These are phyloP conservation scores for Rhodotorula toruloides DNA, from an alignment of 768 basidiomycete genomes.

Conservation along the genomic window DNA sequence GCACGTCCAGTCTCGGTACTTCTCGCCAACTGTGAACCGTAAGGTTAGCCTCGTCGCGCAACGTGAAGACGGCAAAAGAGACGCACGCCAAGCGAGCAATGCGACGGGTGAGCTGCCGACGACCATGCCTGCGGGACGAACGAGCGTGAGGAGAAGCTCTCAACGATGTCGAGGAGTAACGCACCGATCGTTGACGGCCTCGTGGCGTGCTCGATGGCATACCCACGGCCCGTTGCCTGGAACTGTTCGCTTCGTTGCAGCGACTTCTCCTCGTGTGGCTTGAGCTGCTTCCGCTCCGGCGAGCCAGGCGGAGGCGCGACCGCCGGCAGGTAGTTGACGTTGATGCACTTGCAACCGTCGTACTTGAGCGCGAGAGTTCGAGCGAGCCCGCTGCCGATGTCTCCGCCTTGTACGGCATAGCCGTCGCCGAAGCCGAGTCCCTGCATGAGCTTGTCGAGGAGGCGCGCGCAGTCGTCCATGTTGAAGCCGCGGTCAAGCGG, in stretches of 20 bases:
- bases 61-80: neutral
- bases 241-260: conserved; percentile 17
- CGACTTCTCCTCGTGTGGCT: conserved; percentile 1
- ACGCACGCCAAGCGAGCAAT: conserved; percentile 38
- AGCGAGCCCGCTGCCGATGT: conserved; percentile 27
- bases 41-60: neutral
- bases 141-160: neutral
- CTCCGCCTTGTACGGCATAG: conserved; percentile 33
- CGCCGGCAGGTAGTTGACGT: conserved; percentile 33
- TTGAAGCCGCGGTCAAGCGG: conserved; percentile 27
- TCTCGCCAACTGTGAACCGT: conserved; percentile 32
- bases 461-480: conserved; percentile 22
- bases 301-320: neutral
- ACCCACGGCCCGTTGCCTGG: conserved; percentile 28
- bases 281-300: neutral
- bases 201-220: conserved; percentile 27
- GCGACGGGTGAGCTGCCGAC: conserved; percentile 36
- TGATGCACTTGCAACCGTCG: conserved; percentile 17
- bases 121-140: conserved; percentile 16
- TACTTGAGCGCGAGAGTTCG: conserved; percentile 17
- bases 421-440: conserved; percentile 24
- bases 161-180: neutral
- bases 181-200: conserved; percentile 20
- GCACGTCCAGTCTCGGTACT: conserved; percentile 39
- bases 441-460: conserved; percentile 36